phyloP scores from a whole-genome alignment of 805 yeast species.

The Candida multigemmis region DNA sequence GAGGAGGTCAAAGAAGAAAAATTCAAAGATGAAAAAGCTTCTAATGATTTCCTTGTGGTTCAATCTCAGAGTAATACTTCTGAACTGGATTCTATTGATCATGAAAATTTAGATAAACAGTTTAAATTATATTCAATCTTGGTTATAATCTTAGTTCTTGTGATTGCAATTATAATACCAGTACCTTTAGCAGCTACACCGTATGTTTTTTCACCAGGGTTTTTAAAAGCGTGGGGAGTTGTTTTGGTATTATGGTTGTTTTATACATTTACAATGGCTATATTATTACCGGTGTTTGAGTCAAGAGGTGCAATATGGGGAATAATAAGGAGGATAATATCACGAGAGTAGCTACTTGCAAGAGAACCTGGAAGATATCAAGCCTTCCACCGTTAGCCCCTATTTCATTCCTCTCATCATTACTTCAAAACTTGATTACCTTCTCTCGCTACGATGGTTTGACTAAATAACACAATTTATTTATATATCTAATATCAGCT shows the following conservation, averaged over 20 bases:
- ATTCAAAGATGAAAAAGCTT: slow-evolving; percentile 15
- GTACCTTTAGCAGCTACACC: slow-evolving; percentile 48
- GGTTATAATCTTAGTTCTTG: slow-evolving; percentile 11
- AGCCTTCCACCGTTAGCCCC: too few species aligned
- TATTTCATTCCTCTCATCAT: too few species aligned
- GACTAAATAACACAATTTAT: too few species aligned
- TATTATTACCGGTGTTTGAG: slow-evolving; percentile 57
- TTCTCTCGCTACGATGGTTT: too few species aligned
- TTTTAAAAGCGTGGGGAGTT: slow-evolving; percentile 16
- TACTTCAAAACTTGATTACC: too few species aligned
- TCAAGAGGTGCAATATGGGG: slow-evolving; percentile 48
- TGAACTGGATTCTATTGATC: too few species aligned
- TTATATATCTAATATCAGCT: neutral
- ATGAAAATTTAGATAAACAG: slow-evolving; percentile 10
- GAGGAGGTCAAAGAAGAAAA: slow-evolving; percentile 16
- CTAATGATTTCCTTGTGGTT: slow-evolving; percentile 13
- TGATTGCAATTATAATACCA: slow-evolving; percentile 12
- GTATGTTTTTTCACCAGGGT: slow-evolving; percentile 35
- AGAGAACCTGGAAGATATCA: too few species aligned
- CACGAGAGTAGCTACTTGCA: too few species aligned
- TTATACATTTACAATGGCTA: slow-evolving; percentile 10
- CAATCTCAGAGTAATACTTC: slow-evolving; percentile 9
- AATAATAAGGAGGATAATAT: too few species aligned
- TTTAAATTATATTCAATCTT: slow-evolving; percentile 15
- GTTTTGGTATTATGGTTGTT: slow-evolving; percentile 17